phyloP scores from a whole-genome alignment of 345 rosid genomes.

The Streptanthus diversifolius region DNA sequence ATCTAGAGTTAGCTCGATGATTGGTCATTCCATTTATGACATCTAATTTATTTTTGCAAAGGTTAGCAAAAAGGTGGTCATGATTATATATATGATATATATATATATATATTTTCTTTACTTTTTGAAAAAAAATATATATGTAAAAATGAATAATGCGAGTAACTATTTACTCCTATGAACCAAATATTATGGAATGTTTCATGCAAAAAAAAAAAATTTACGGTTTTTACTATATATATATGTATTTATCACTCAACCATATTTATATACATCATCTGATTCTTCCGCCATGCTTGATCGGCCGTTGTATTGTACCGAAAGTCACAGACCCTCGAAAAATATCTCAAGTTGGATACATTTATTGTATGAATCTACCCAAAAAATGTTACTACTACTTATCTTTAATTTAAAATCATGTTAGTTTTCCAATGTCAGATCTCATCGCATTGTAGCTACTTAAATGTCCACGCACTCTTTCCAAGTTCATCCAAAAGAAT shows the following conservation, averaged over 20 bases:
- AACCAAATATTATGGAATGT: too few relatives aligned
- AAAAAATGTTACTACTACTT: too few relatives aligned
- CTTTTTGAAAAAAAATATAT: too few relatives aligned
- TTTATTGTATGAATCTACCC: slow-evolving; percentile 10
- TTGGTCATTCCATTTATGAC: too few relatives aligned
- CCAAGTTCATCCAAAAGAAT: background rate
- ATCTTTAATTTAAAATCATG: background rate
- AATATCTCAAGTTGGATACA: background rate
- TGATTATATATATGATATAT: too few relatives aligned
- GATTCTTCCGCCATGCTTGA: background rate
- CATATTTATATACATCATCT: background rate
- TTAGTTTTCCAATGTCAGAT: slow-evolving; percentile 29
- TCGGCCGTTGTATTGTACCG: background rate
- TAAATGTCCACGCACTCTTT: background rate
- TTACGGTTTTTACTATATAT: background rate
- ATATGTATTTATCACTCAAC: background rate
- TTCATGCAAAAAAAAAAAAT: too few relatives aligned
- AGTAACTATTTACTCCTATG: too few relatives aligned
- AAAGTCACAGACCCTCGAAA: background rate
- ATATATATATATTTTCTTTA: too few relatives aligned
- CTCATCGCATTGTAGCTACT: slow-evolving; percentile 10
- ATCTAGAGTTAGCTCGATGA: too few relatives aligned
- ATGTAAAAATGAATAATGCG: too few relatives aligned
- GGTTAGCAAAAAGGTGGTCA: too few relatives aligned
- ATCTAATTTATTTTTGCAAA: too few relatives aligned